Evolutionary conservation across 768 basidiomycete species (phyloP), one percentile per base, ranked within the genome.

Genomic region (Tricholoma hemisulphureum): DNA sequence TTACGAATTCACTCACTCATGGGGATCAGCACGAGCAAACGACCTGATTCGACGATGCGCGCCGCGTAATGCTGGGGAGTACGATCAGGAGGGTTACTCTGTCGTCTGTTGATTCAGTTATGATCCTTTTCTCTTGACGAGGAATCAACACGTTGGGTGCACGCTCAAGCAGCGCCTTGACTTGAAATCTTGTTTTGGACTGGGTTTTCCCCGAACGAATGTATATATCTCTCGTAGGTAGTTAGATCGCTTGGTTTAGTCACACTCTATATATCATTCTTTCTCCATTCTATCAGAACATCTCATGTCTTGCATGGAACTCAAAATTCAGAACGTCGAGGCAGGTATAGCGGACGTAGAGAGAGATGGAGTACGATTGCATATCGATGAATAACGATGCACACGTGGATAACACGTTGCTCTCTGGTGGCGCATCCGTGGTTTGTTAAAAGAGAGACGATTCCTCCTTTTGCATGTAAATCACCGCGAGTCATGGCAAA

Each of bases 331-430:
- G 21, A 13, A 13, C 28, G 4, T 8, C 13, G 7, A n/a, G 28
- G 46, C 52, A 58, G 55, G 31, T 46, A 55, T 51, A 50, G 53
- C 58, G 57, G 51, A 29, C 13, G 39, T 52, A 49, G 21, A n/a
- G 51, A 13, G 56, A 53, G 39, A 53, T 53, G n/a, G 34, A 26
- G 20, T 55, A 55, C n/a, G 39, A 45, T 61, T 57, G 46, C 53
- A 58, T 62, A 70, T 68, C 67, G 67, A 70, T 67, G 64, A 61
- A 60, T 55, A 56, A 52, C 39, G 56, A 41, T 51, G 51, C 51
- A 65, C 70, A 69, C 67, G 68, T 66, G 68, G 62, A 58, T 21
- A 53, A 60, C 68, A 69, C 68, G 68, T 63, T 69, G 60, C 55
- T 16, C 23, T 14, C 53, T 46, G 51, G 54, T 55, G 45, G 58